These are phyloP conservation scores for Chlorella ohadii DNA, from an alignment of 139 green algal genomes.

Conservation along the genomic window DNA sequence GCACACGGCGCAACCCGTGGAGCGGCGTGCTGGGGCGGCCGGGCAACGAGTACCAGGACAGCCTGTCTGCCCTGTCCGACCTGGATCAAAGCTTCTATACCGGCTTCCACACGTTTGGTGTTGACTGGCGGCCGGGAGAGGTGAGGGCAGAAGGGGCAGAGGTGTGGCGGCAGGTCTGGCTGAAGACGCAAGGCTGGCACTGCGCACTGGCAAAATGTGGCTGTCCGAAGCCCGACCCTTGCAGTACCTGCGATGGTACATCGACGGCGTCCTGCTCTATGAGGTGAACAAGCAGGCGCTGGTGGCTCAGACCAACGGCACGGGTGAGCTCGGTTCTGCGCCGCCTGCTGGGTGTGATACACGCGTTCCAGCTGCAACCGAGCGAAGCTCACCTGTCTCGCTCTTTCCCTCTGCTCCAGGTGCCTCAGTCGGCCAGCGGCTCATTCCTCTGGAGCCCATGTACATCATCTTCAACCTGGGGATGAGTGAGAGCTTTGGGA, in stretches of 20 bases:
- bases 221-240: too few relatives aligned
- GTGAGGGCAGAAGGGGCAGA: neutral
- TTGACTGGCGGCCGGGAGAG: slow-evolving; percentile 51
- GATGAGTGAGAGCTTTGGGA: slow-evolving; percentile 50
- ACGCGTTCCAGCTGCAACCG: too few relatives aligned
- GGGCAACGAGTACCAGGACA: slow-evolving; percentile 54
- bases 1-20: slow-evolving; percentile 38
- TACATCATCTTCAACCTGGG: slow-evolving; percentile 70
- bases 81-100: slow-evolving; percentile 15
- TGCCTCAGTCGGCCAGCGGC: slow-evolving; percentile 15
- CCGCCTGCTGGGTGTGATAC: neutral
- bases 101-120: slow-evolving; percentile 41
- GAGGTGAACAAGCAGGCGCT: slow-evolving; percentile 47
- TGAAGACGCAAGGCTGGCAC: too few relatives aligned
- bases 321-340: neutral
- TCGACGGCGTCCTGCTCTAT: slow-evolving; percentile 44
- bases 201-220: too few relatives aligned
- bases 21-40: slow-evolving; percentile 10
- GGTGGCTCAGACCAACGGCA: slow-evolving; percentile 18
- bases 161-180: too few relatives aligned
- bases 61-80: slow-evolving; percentile 25
- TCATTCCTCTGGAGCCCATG: slow-evolving; percentile 56
- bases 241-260: slow-evolving; percentile 54
- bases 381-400: too few relatives aligned
- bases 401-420: neutral